These are phyloP conservation scores for Achaetomium macrosporum DNA, from an alignment of 2,329 filamentous ascomycete genomes.

Conservation along the genomic window DNA sequence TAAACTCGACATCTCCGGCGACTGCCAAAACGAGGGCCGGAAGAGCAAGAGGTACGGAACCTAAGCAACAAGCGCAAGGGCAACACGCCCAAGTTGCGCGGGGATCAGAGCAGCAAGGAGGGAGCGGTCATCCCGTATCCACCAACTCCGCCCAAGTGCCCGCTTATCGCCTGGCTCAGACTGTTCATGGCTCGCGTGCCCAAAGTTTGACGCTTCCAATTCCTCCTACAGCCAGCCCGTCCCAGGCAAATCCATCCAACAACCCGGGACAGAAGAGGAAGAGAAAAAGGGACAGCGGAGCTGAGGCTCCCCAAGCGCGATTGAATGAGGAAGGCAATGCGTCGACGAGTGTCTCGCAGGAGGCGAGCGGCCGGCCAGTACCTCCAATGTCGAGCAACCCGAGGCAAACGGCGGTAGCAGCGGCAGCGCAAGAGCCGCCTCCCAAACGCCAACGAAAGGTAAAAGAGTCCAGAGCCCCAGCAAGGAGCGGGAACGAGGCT, in stretches of 20 bases:
- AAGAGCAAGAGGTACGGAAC: slow-evolving; percentile 43
- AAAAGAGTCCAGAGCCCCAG: slow-evolving; percentile 26
- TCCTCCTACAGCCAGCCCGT: slow-evolving; percentile 10
- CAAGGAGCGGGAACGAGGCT: slow-evolving; percentile 20
- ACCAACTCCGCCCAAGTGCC: slow-evolving; percentile 8
- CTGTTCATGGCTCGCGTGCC: slow-evolving; percentile 1
- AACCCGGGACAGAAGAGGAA: slow-evolving; percentile 29
- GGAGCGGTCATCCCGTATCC: neutral
- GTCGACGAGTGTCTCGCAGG: neutral
- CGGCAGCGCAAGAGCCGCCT: slow-evolving; percentile 23
- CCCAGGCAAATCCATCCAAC: slow-evolving; percentile 6
- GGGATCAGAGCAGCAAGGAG: neutral
- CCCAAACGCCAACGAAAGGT: slow-evolving; percentile 36
- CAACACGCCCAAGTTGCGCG: neutral
- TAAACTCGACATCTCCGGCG: slow-evolving; percentile 10
- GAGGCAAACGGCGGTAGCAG: neutral
- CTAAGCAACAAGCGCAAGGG: slow-evolving; percentile 25
- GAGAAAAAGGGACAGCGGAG: slow-evolving; percentile 23
- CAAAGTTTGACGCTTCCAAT: slow-evolving; percentile 7
- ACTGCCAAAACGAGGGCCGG: slow-evolving; percentile 26
- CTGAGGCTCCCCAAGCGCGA: slow-evolving; percentile 3
- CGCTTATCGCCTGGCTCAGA: slow-evolving; percentile 1
- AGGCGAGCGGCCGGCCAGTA: slow-evolving; percentile 9
- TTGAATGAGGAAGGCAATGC: neutral
- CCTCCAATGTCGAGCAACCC: slow-evolving; percentile 8